These are phyloP conservation scores for Pestalotiopsis sp. DNA, from an alignment of 2,329 filamentous ascomycete species.

Conservation along the genomic window DNA sequence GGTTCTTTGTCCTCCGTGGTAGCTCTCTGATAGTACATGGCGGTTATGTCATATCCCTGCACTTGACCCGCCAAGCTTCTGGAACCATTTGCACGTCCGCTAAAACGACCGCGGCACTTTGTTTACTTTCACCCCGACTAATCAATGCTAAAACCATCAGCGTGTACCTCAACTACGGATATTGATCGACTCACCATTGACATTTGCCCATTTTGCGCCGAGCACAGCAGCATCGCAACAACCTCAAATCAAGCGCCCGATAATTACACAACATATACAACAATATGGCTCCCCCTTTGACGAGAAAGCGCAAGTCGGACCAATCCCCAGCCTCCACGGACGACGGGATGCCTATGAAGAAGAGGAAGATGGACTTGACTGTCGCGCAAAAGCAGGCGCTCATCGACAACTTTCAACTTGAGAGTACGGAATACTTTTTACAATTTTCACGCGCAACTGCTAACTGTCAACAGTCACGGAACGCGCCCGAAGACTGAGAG, in stretches of 20 bases:
- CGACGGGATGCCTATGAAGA: constrained; percentile 63
- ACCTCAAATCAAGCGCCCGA: neutral
- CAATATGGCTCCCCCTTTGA: constrained; percentile 49
- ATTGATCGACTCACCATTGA: neutral
- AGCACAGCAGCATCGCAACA: neutral
- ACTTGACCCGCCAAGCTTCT: constrained; percentile 18
- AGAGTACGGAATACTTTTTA: constrained; percentile 61
- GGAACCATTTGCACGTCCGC: constrained; percentile 12
- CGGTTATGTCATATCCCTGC: neutral
- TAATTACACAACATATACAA: neutral
- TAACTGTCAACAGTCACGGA: constrained; percentile 30
- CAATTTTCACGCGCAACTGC: neutral
- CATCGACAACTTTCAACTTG: constrained; percentile 86
- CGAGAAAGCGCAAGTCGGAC: constrained; percentile 48
- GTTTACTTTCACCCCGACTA: constrained; percentile 37
- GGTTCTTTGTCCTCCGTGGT: neutral
- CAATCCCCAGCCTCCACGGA: constrained; percentile 29
- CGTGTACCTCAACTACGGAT: neutral
- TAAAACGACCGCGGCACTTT: constrained; percentile 28
- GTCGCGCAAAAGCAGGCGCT: constrained; percentile 80
- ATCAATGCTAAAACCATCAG: neutral
- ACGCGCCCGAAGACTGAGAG: constrained; percentile 74
- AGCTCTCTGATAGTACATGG: neutral
- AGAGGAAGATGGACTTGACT: constrained; percentile 62
- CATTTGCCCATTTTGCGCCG: neutral